These are phyloP conservation scores for Epichloe glyceriae DNA, from an alignment of 2,329 filamentous ascomycete genomes.

Conservation along the genomic window DNA sequence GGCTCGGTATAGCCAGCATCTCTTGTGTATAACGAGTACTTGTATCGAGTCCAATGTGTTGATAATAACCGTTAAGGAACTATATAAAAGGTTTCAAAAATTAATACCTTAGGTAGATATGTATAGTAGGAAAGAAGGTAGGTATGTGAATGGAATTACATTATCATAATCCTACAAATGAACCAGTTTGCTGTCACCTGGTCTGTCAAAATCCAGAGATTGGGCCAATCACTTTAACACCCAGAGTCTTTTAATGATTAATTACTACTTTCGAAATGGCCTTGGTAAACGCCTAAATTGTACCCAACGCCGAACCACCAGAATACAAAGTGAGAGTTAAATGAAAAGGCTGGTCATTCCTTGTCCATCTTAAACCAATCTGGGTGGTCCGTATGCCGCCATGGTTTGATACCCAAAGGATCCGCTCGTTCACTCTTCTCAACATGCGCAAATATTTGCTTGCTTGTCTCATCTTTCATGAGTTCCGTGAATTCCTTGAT, in stretches of 20 bases:
- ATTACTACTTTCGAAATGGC: neutral
- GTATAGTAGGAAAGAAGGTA: no score
- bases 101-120: no score
- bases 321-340: neutral
- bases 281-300: neutral
- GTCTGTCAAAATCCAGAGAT: neutral
- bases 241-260: no score
- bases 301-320: neutral
- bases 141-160: no score
- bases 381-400: constrained; percentile 45
- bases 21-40: no score
- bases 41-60: no score
- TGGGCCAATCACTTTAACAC: neutral
- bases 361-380: constrained; percentile 36
- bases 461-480: constrained; percentile 32
- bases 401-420: constrained; percentile 43
- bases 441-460: constrained; percentile 38
- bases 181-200: no score
- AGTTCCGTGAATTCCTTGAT: constrained; percentile 37
- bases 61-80: no score
- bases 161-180: no score
- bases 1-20: no score
- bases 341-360: constrained; percentile 8
- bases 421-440: constrained; percentile 40
- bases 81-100: no score